A percentile compares a stretch with the other conserved stretches of the same genome.
These are phyloP conservation scores for Yarrowia porcina DNA, from an alignment of 805 yeast genomes.

Conservation along the genomic window DNA sequence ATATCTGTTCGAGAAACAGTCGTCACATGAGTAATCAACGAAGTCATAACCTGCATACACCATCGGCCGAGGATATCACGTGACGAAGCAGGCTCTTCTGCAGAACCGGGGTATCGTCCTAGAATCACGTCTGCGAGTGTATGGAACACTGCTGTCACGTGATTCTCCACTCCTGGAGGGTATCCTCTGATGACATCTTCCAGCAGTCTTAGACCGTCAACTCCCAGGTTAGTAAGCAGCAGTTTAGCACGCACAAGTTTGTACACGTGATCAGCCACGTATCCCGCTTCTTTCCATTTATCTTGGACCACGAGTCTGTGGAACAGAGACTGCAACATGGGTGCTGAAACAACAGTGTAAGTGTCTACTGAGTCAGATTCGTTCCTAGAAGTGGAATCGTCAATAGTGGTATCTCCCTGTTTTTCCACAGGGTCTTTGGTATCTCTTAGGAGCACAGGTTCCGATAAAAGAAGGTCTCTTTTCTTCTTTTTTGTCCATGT, in stretches of 20 bases:
- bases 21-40: not conserved
- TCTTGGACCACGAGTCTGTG: slow-evolving; percentile 2
- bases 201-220: slow-evolving; percentile 1
- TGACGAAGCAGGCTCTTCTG: not conserved
- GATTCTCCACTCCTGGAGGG: slow-evolving; percentile 7
- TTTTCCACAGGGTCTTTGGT: not conserved
- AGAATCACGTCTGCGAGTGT: not conserved
- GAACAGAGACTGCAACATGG: slow-evolving; percentile 1
- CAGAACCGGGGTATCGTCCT: not conserved
- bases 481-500: not conserved
- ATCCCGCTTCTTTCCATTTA: slow-evolving; percentile 5
- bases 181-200: slow-evolving; percentile 18
- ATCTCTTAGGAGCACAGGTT: not conserved
- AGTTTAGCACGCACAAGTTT: slow-evolving; percentile 1
- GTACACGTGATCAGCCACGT: slow-evolving; percentile 19
- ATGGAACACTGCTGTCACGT: not conserved
- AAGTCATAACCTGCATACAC: slow-evolving; percentile 8
- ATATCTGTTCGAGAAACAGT: not conserved
- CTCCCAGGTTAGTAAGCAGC: slow-evolving; percentile 14
- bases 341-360: not conserved
- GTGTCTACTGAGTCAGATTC: not conserved
- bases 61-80: not conserved
- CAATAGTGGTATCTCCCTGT: not conserved
- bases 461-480: not conserved
- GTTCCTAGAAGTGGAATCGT: not conserved